Conservation (phyloP, 805 yeast genomes). For the Candida michaelii region DNA sequence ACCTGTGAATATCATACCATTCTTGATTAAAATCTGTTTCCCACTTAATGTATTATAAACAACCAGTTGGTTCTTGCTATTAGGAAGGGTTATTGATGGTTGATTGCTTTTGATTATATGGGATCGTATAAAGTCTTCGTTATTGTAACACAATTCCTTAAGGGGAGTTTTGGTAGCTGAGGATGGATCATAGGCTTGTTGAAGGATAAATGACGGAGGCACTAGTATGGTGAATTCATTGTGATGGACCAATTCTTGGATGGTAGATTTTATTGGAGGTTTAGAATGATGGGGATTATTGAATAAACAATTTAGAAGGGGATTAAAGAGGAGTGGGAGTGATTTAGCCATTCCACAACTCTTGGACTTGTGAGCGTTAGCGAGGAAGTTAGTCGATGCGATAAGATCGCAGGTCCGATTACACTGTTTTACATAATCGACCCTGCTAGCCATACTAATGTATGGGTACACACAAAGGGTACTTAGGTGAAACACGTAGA, state of each 20-base stretch:
- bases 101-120: conserved; percentile 50
- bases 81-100: conserved; percentile 19
- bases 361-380: background rate
- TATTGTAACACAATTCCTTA: conserved; percentile 51
- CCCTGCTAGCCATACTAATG: too few species aligned
- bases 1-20: conserved; percentile 53
- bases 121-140: conserved; percentile 59
- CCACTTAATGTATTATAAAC: conserved; percentile 55
- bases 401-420: too few species aligned
- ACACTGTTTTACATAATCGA: too few species aligned
- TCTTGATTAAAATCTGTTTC: conserved; percentile 54
- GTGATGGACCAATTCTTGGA: conserved; percentile 45
- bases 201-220: conserved; percentile 55
- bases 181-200: conserved; percentile 30
- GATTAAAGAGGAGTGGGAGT: conserved; percentile 58
- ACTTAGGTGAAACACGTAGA: too few species aligned
- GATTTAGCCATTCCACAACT: background rate
- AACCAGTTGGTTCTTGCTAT: conserved; percentile 37
- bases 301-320: conserved; percentile 63
- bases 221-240: conserved; percentile 59
- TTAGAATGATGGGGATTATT: conserved; percentile 51
- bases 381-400: background rate
- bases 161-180: conserved; percentile 31
- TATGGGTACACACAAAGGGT: too few species aligned
- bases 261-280: conserved; percentile 48